These are phyloP conservation scores for Adansonia gregorii DNA, from an alignment of 441 rosid species.

Conservation along the genomic window DNA sequence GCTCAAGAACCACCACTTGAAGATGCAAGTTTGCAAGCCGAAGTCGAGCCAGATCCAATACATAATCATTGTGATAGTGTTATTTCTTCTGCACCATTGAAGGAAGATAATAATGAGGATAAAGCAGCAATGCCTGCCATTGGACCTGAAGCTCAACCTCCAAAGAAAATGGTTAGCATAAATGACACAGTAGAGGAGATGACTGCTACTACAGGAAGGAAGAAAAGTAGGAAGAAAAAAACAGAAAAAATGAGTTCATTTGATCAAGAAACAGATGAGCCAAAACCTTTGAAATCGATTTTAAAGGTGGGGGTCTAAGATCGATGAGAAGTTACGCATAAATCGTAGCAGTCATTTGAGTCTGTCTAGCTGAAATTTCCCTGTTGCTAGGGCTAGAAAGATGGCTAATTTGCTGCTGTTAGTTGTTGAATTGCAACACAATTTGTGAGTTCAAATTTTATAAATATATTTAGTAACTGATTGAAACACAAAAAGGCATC, in stretches of 20 bases:
- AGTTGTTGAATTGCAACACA: not conserved
- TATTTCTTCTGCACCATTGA: not conserved
- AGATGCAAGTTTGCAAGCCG: conserved; percentile 19
- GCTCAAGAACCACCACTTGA: not conserved
- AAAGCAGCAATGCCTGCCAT: conserved; percentile 25
- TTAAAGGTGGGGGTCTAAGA: conserved; percentile 46
- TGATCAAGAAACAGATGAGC: conserved; percentile 36
- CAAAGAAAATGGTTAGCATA: conserved; percentile 62
- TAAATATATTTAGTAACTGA: not conserved
- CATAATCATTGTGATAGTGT: not conserved
- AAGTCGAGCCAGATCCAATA: conserved; percentile 5
- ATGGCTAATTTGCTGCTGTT: not conserved
- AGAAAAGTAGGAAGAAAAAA: conserved; percentile 33
- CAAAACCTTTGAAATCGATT: conserved; percentile 51
- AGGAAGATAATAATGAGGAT: conserved; percentile 22
- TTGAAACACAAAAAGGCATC: too few relatives aligned
- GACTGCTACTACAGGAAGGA: conserved; percentile 27
- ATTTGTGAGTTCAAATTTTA: not conserved
- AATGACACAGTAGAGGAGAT: conserved; percentile 50
- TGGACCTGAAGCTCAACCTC: conserved; percentile 30
- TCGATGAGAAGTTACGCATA: conserved; percentile 23
- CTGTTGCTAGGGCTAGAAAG: not conserved
- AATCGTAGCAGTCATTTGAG: not conserved
- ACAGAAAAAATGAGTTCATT: conserved; percentile 30
- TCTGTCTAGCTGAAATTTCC: conserved; percentile 7